A percentile compares a stretch with the other conserved stretches of the same genome.
These are phyloP conservation scores for Naegleria lovaniensis DNA, from an alignment of 208 protist genomes.

Conservation along the genomic window DNA sequence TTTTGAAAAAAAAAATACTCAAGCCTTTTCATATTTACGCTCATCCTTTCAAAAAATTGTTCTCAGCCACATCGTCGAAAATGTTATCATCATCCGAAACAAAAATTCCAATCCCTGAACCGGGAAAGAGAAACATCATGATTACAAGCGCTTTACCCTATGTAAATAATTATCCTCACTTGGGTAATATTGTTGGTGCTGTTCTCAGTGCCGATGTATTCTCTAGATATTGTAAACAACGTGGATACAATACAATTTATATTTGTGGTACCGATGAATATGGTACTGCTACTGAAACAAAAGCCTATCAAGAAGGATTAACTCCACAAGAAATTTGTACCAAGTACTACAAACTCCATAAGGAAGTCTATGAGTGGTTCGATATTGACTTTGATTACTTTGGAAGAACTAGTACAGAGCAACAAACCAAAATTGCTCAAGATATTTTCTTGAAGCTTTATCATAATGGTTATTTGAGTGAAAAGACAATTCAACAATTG, in stretches of 20 bases:
- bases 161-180: conserved; percentile 75
- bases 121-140: conserved; percentile 60
- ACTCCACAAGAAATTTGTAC: conserved; percentile 64
- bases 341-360: conserved; percentile 63
- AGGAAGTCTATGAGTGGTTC: conserved; percentile 71
- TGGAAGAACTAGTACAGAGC: conserved; percentile 58
- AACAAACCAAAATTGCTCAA: conserved; percentile 65
- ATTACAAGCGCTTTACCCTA: conserved; percentile 72
- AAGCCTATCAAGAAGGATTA: conserved; percentile 55
- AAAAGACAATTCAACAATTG: conserved; percentile 53
- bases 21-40: too few species aligned
- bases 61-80: too few species aligned
- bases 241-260: conserved; percentile 64
- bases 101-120: conserved; percentile 26
- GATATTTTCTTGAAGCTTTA: conserved; percentile 61
- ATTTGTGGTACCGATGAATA: conserved; percentile 78
- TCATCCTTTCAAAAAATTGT: too few species aligned
- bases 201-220: conserved; percentile 68
- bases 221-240: conserved; percentile 52
- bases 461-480: conserved; percentile 41
- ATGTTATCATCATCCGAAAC: neutral
- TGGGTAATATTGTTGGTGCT: conserved; percentile 76
- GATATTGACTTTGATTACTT: conserved; percentile 72
- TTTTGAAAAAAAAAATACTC: too few species aligned
- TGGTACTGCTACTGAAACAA: conserved; percentile 43